Evolutionary conservation across 345 rosid genomes (phyloP).

Genomic region (Linum lewisii): DNA sequence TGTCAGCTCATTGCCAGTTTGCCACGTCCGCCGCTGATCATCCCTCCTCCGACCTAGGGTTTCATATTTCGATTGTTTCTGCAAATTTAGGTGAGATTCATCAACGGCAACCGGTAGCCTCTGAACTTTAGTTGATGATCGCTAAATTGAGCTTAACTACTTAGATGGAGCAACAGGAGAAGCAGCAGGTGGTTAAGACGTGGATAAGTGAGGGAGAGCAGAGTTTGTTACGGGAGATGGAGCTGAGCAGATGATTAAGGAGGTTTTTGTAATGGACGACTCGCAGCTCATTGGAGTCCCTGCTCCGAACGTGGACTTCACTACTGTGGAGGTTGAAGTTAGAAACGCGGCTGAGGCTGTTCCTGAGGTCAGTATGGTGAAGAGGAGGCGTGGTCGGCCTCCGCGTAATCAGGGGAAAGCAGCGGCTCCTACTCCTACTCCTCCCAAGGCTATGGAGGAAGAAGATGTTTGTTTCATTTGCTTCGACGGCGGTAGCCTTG

Average conservation of each 20-base stretch:
- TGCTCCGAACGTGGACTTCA: slow-evolving; percentile 8
- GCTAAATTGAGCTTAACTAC: background rate
- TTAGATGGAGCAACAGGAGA: slow-evolving; percentile 28
- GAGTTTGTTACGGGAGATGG: slow-evolving; percentile 14
- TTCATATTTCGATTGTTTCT: slow-evolving; percentile 3
- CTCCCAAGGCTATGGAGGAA: slow-evolving; percentile 35
- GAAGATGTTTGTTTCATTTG: slow-evolving; percentile 98
- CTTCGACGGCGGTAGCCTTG: slow-evolving; percentile 96
- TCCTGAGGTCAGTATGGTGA: slow-evolving; percentile 24
- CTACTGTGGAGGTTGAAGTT: slow-evolving; percentile 20
- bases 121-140: background rate
- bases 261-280: slow-evolving; percentile 29
- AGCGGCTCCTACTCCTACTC: slow-evolving; percentile 6
- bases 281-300: slow-evolving; percentile 31
- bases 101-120: background rate
- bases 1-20: background rate
- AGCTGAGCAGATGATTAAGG: slow-evolving; percentile 32
- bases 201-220: slow-evolving; percentile 9
- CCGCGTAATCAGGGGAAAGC: slow-evolving; percentile 29
- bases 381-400: slow-evolving; percentile 77
- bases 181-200: slow-evolving; percentile 23
- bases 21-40: background rate
- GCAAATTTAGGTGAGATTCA: background rate
- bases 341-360: slow-evolving; percentile 11
- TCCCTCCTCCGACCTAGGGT: slow-evolving; percentile 2